Conservation (phyloP, 345 rosid species). For the Sisymbrium altissimum region DNA sequence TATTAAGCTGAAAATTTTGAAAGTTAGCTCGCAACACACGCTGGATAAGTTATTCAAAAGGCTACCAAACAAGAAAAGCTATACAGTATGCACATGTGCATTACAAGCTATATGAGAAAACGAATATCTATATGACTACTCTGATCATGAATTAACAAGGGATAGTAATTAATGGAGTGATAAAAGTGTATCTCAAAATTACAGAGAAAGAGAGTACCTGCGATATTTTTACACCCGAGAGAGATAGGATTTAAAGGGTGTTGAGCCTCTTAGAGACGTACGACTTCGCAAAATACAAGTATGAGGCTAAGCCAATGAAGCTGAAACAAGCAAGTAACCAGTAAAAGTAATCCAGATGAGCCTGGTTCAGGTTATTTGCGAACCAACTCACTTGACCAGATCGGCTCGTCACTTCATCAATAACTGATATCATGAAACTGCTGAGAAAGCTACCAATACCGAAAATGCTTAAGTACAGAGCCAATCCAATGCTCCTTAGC, state of each 20-base stretch:
- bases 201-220: conserved; percentile 15
- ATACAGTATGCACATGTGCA: background rate
- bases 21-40: background rate
- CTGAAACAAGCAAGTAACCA: conserved; percentile 53
- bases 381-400: conserved; percentile 53
- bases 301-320: conserved; percentile 35
- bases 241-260: background rate
- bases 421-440: conserved; percentile 48
- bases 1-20: background rate
- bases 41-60: background rate
- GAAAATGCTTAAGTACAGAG: conserved; percentile 57
- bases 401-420: conserved; percentile 45
- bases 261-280: conserved; percentile 39
- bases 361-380: conserved; percentile 47
- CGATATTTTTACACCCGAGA: background rate
- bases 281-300: conserved; percentile 41
- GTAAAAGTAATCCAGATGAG: conserved; percentile 62
- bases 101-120: background rate
- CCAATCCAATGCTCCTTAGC: conserved; percentile 55
- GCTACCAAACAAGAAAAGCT: background rate
- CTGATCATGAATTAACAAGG: background rate
- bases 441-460: conserved; percentile 63
- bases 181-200: background rate
- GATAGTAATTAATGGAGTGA: background rate
- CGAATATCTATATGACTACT: background rate